phyloP scores from a whole-genome alignment of 2,329 filamentous ascomycete species.

The Knoxdaviesia capensis region DNA sequence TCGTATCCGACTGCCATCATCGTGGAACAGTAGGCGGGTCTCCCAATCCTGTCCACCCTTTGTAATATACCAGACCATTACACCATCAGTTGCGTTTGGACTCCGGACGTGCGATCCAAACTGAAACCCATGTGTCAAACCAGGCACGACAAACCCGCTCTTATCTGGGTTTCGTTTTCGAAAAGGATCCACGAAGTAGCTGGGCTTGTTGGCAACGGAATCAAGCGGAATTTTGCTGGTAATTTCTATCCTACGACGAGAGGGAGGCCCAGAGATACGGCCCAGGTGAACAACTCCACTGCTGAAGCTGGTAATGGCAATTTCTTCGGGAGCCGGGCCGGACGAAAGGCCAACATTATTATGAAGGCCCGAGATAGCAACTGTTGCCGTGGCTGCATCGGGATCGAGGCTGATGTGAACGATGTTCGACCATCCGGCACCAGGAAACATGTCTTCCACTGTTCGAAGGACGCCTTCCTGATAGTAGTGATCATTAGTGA shows the following conservation, averaged over 20 bases:
- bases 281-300: slow-evolving; percentile 22
- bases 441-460: slow-evolving; percentile 23
- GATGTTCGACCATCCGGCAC: slow-evolving; percentile 26
- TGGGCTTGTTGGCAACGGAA: slow-evolving; percentile 27
- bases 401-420: slow-evolving; percentile 14
- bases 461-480: slow-evolving; percentile 22
- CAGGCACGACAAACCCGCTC: slow-evolving; percentile 31
- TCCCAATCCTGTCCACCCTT: slow-evolving; percentile 14
- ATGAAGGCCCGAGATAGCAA: slow-evolving; percentile 23
- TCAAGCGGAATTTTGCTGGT: slow-evolving; percentile 5
- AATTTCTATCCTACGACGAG: background rate
- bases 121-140: slow-evolving; percentile 20
- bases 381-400: slow-evolving; percentile 17
- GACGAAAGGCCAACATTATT: slow-evolving; percentile 37
- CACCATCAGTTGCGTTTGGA: slow-evolving; percentile 17
- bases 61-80: slow-evolving; percentile 21
- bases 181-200: slow-evolving; percentile 34
- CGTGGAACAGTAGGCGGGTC: slow-evolving; percentile 31
- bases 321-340: slow-evolving; percentile 18
- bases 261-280: background rate
- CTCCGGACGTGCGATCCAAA: slow-evolving; percentile 13
- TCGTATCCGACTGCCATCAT: slow-evolving; percentile 30
- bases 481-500: slow-evolving; percentile 40
- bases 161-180: slow-evolving; percentile 19
- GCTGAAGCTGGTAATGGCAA: slow-evolving; percentile 20